These are phyloP conservation scores for Leishmania major DNA, from an alignment of 208 protist genomes.

Conservation along the genomic window DNA sequence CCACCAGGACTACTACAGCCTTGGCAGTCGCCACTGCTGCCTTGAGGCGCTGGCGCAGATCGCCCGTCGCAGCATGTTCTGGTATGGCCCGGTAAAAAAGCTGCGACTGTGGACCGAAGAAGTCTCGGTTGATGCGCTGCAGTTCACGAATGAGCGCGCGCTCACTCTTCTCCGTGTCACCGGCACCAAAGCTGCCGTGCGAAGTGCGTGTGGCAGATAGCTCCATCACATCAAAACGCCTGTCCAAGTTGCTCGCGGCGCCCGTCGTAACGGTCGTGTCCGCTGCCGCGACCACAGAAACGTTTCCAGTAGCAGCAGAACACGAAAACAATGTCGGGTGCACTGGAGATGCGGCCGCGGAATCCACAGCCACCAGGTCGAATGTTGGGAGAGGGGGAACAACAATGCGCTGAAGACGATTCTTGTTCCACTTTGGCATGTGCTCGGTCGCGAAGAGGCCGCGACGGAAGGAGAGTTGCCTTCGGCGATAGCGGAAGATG, in stretches of 20 bases:
- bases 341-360: background rate
- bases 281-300: constrained; percentile 15
- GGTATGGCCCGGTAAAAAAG: constrained; percentile 18
- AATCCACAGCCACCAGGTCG: background rate
- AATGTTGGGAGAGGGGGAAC: constrained; percentile 34
- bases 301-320: background rate
- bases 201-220: constrained; percentile 10
- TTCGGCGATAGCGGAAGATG: constrained; percentile 58
- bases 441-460: constrained; percentile 70
- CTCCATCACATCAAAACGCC: constrained; percentile 5
- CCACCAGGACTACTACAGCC: constrained; percentile 30
- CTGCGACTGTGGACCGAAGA: constrained; percentile 18
- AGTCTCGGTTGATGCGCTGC: constrained; percentile 38
- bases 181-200: constrained; percentile 25
- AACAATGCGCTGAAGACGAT: constrained; percentile 60
- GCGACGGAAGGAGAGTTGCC: constrained; percentile 52
- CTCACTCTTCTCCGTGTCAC: constrained; percentile 38
- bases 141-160: constrained; percentile 16
- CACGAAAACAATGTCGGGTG: background rate
- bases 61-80: background rate
- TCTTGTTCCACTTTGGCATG: constrained; percentile 81
- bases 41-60: constrained; percentile 26
- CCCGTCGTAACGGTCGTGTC: background rate
- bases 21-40: constrained; percentile 28
- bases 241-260: background rate